These are phyloP conservation scores for Penicillium nucicola DNA, from an alignment of 495 filamentous ascomycete species.

Conservation along the genomic window DNA sequence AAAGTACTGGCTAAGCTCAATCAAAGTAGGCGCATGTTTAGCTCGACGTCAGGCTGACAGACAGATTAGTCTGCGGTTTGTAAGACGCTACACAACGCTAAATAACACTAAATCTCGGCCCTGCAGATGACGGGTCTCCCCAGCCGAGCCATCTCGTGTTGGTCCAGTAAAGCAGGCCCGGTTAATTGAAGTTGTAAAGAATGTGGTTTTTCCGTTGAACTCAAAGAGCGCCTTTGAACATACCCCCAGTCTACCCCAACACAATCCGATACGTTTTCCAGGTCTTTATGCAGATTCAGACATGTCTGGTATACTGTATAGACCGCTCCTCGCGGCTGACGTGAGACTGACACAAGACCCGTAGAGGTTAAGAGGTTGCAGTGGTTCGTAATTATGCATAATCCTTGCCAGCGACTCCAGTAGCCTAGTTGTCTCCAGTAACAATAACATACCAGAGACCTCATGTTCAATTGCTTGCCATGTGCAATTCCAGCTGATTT, in stretches of 20 bases:
- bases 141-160: not conserved
- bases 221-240: not conserved
- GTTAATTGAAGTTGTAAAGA: not conserved
- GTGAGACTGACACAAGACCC: too few species aligned
- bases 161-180: not conserved
- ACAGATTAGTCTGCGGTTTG: slow-evolving; percentile 1
- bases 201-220: not conserved
- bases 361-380: not conserved
- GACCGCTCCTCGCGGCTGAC: too few species aligned
- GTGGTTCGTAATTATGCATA: not conserved
- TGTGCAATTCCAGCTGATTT: too few species aligned
- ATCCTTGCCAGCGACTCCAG: not conserved
- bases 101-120: not conserved
- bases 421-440: too few species aligned
- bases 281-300: too few species aligned
- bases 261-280: not conserved
- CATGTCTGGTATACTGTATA: too few species aligned
- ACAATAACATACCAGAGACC: too few species aligned
- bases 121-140: not conserved
- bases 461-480: too few species aligned
- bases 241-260: not conserved
- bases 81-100: not conserved
- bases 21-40: not conserved
- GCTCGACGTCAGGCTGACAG: slow-evolving; percentile 2
- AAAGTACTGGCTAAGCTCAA: not conserved